Conservation (phyloP, 208 protist species). For the Herpetomonas tarakana region DNA sequence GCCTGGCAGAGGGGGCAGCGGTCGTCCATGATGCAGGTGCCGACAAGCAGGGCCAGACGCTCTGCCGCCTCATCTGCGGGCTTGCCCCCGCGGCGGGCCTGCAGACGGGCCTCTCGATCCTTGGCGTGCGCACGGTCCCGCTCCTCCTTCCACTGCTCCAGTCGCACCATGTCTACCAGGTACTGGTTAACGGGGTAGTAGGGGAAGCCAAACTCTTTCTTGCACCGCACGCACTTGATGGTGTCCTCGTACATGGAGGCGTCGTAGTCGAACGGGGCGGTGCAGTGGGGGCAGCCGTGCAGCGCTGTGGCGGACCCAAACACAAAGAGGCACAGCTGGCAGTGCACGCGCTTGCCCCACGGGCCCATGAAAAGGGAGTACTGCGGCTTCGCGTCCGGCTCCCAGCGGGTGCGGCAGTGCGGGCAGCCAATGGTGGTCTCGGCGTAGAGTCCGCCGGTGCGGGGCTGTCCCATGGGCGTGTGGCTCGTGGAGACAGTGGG, state of each 20-base stretch:
- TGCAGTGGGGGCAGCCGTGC: slow-evolving; percentile 83
- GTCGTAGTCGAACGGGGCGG: slow-evolving; percentile 69
- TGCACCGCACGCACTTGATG: slow-evolving; percentile 49
- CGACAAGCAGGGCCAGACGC: slow-evolving; percentile 38
- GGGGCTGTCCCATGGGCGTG: slow-evolving; percentile 52
- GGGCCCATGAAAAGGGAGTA: slow-evolving; percentile 89
- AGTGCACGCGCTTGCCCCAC: slow-evolving; percentile 79
- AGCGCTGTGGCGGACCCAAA: slow-evolving; percentile 78
- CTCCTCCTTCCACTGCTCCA: slow-evolving; percentile 65
- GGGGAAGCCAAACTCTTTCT: slow-evolving; percentile 67
- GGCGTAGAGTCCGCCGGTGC: slow-evolving; percentile 42
- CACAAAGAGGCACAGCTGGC: slow-evolving; percentile 76
- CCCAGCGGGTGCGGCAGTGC: slow-evolving; percentile 66
- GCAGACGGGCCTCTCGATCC: slow-evolving; percentile 42
- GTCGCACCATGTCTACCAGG: slow-evolving; percentile 53
- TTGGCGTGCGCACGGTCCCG: slow-evolving; percentile 28
- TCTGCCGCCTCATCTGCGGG: slow-evolving; percentile 19
- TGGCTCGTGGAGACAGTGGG: slow-evolving; percentile 68
- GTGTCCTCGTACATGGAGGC: slow-evolving; percentile 69
- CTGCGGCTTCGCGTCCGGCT: slow-evolving; percentile 69
- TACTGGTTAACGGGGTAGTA: slow-evolving; percentile 81
- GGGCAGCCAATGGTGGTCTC: slow-evolving; percentile 67
- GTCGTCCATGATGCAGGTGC: slow-evolving; percentile 64
- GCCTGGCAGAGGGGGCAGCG: slow-evolving; percentile 64
- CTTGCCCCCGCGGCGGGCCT: slow-evolving; percentile 8